Base-by-base conservation (phyloP, 768 basidiomycete genomes). In the Tulasnella sp. region DNA sequence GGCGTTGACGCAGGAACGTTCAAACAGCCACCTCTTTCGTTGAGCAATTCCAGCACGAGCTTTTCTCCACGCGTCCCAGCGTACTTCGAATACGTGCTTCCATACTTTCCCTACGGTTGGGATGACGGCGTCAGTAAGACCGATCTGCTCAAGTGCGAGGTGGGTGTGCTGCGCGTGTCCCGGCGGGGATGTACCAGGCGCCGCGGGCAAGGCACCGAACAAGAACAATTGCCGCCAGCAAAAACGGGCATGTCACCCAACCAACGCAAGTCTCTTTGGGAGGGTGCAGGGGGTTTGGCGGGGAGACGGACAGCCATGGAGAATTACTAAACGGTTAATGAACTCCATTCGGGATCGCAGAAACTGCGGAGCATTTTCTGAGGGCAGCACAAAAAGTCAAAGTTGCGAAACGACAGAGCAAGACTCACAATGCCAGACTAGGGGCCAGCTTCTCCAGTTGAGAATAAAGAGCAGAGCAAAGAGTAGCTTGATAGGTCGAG, bases 371-470 rank as follows among this genome's bases (percentile, higher is more conserved):
- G n/a, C n/a, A n/a, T n/a, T 4, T 59, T 59, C 52, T 5, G 9
- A 29, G 52, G 52, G 52, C 52, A 29, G 37, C 19, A 67, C 36
- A 26, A 17, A 22, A 36, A 52, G 4, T 39, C 4, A 16, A 26
- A 37, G 52, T 26, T 19, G 26, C 40, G 14, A 47, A 12, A 4
- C 3, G 22, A 26, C 40, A 29, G 69, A 19, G 63, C 40, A 40
- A 26, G 6, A 84, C 89, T 77, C 76, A 90, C 90, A 75, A 76
- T 90, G 90, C 89, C 90, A 91, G 35, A 81, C 81, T 26, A 89
- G 77, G 0, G 90, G 90, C 77, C 86, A 84, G 16, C 88, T 89
- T 22, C 86, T 85, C 19, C 80, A 73, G 73, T 91, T 90, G 22
- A 87, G 44, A n/a, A 90, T 76, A 64, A 90, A 79, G 0, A 90